These are phyloP conservation scores for Ilyonectria sp. DNA, from an alignment of 2,329 filamentous ascomycete species.

Conservation along the genomic window DNA sequence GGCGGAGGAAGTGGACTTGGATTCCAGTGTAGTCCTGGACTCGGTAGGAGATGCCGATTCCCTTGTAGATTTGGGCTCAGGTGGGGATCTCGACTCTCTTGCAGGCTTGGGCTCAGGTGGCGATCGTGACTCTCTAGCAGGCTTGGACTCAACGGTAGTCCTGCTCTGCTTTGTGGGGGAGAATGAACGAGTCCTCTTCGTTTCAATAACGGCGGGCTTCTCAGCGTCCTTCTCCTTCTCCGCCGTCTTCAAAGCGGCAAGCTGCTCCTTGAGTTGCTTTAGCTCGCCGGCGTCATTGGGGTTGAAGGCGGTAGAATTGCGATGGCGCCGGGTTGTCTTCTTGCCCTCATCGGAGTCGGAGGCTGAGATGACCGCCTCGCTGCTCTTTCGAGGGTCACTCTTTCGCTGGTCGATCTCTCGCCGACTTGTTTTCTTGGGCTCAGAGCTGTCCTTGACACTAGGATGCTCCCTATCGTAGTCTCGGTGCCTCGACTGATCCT, in stretches of 20 bases:
- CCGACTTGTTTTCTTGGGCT: slow-evolving; percentile 51
- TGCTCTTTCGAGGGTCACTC: slow-evolving; percentile 55
- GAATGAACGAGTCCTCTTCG: slow-evolving; percentile 45
- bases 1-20: slow-evolving; percentile 34
- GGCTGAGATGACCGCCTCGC: slow-evolving; percentile 53
- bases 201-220: slow-evolving; percentile 40
- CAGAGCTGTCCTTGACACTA: slow-evolving; percentile 27
- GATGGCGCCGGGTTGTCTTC: slow-evolving; percentile 55
- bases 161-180: slow-evolving; percentile 35
- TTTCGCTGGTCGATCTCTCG: slow-evolving; percentile 58
- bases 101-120: slow-evolving; percentile 23
- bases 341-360: slow-evolving; percentile 61
- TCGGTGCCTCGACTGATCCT: slow-evolving; percentile 37
- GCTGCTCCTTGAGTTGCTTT: slow-evolving; percentile 65
- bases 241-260: slow-evolving; percentile 58
- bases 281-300: slow-evolving; percentile 68
- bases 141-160: slow-evolving; percentile 18
- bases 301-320: slow-evolving; percentile 62
- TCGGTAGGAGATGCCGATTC: slow-evolving; percentile 34
- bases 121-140: slow-evolving; percentile 21
- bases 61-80: slow-evolving; percentile 20
- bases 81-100: slow-evolving; percentile 15
- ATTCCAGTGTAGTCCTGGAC: slow-evolving; percentile 33
- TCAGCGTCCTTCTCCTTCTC: slow-evolving; percentile 47
- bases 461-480: slow-evolving; percentile 40